phyloP scores from a whole-genome alignment of 2,329 filamentous ascomycete genomes.

The Fusarium torreyae region DNA sequence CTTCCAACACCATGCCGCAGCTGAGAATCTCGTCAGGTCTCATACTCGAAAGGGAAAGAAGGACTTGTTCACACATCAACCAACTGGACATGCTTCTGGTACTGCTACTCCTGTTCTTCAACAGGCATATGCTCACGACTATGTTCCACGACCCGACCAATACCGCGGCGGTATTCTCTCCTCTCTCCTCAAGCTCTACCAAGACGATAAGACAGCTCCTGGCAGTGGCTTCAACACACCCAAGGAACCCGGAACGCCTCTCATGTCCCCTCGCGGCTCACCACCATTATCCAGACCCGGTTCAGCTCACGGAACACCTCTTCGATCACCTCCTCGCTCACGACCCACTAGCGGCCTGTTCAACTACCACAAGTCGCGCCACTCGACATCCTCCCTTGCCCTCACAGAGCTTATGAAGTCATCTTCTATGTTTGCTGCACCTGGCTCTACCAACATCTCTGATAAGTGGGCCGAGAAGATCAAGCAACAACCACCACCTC shows the following conservation, averaged over 20 bases:
- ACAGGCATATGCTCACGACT: slow-evolving; percentile 67
- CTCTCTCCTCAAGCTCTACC: slow-evolving; percentile 79
- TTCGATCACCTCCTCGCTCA: slow-evolving; percentile 52
- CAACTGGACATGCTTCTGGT: slow-evolving; percentile 52
- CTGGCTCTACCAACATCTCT: slow-evolving; percentile 62
- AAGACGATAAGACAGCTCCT: slow-evolving; percentile 60
- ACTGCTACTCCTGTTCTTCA: slow-evolving; percentile 59
- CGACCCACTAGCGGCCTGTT: slow-evolving; percentile 59
- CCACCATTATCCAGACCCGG: slow-evolving; percentile 59
- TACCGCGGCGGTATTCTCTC: slow-evolving; percentile 83
- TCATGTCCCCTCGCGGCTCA: slow-evolving; percentile 60
- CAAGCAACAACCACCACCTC: slow-evolving; percentile 54
- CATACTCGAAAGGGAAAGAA: slow-evolving; percentile 52
- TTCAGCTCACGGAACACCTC: slow-evolving; percentile 54
- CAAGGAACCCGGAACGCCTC: slow-evolving; percentile 55
- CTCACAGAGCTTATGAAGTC: slow-evolving; percentile 69
- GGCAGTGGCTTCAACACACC: slow-evolving; percentile 62
- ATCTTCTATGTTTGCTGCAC: slow-evolving; percentile 66
- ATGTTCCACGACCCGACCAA: slow-evolving; percentile 75
- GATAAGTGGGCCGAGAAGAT: slow-evolving; percentile 63
- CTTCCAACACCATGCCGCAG: slow-evolving; percentile 48
- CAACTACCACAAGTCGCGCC: slow-evolving; percentile 59
- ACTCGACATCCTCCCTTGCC: slow-evolving; percentile 61
- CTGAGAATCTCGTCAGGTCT: slow-evolving; percentile 56
- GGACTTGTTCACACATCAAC: slow-evolving; percentile 52